These are phyloP conservation scores for Bifiguratus adelaidae DNA, from an alignment of 192 early-diverging fungal genomes.

Conservation along the genomic window DNA sequence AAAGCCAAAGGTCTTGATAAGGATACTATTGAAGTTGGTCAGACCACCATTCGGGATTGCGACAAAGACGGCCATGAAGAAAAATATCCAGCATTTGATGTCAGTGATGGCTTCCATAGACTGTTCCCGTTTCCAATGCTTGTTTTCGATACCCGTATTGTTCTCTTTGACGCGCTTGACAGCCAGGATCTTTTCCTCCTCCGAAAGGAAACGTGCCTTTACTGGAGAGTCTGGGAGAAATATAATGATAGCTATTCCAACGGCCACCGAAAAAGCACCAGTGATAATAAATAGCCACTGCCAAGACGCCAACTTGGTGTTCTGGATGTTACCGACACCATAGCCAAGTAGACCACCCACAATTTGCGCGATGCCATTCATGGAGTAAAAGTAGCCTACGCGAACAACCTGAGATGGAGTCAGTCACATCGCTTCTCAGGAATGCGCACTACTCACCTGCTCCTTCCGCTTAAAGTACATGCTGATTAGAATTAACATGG, in stretches of 20 bases:
- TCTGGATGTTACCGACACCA: background rate
- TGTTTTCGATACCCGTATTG: background rate
- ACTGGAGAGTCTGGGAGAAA: background rate
- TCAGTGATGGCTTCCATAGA: background rate
- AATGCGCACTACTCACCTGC: background rate
- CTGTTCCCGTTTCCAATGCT: background rate
- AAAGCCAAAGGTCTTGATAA: background rate
- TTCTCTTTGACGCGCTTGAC: background rate
- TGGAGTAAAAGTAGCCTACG: background rate
- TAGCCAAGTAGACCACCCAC: background rate
- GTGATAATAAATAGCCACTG: background rate
- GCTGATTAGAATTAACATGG: background rate
- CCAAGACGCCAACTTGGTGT: background rate
- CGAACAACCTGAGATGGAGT: too few relatives aligned
- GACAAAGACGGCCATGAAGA: background rate
- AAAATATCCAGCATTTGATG: background rate
- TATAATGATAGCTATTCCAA: background rate
- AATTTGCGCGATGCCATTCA: background rate
- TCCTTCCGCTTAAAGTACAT: background rate
- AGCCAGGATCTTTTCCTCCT: background rate
- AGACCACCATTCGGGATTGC: background rate
- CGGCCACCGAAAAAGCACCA: background rate
- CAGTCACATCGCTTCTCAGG: too few relatives aligned
- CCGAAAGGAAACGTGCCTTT: background rate
- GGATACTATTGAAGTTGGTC: background rate